phyloP scores from a whole-genome alignment of 2,329 filamentous ascomycete genomes.

The Xylaria sp. region DNA sequence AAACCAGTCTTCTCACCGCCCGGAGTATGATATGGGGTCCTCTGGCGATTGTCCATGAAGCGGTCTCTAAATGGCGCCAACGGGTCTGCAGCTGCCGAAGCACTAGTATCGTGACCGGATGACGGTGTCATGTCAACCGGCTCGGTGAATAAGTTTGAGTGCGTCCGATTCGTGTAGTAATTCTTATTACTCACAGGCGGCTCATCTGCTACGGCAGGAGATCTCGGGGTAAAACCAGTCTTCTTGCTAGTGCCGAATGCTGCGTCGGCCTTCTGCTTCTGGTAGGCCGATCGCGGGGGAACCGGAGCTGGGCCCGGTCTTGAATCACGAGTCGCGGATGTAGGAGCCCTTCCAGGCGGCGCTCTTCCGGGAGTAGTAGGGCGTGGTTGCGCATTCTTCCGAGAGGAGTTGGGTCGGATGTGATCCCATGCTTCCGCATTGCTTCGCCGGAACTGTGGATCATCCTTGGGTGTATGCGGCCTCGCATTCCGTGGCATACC shows the following conservation, averaged over 20 bases:
- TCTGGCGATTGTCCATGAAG: constrained; percentile 56
- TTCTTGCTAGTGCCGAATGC: constrained; percentile 57
- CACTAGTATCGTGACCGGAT: constrained; percentile 6
- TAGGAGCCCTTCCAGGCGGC: constrained; percentile 36
- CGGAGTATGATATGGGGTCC: constrained; percentile 61
- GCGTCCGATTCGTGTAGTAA: constrained; percentile 51
- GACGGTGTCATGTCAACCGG: constrained; percentile 31
- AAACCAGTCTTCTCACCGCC: constrained; percentile 65
- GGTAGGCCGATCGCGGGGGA: constrained; percentile 57
- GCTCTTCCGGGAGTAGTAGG: constrained; percentile 36
- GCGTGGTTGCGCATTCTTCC: constrained; percentile 31
- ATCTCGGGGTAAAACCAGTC: constrained; percentile 56
- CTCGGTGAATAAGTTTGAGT: constrained; percentile 40
- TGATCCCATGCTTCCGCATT: constrained; percentile 46
- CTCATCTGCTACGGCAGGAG: constrained; percentile 57
- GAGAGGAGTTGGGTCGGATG: constrained; percentile 38
- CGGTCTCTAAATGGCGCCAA: constrained; percentile 54
- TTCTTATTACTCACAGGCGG: constrained; percentile 57
- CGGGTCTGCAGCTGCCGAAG: constrained; percentile 49
- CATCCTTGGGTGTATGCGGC: constrained; percentile 31
- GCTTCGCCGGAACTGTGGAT: constrained; percentile 35
- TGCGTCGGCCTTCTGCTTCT: constrained; percentile 59
- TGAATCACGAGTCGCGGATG: constrained; percentile 37
- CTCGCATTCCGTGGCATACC: constrained; percentile 30
- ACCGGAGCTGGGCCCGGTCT: constrained; percentile 41